phyloP scores from a whole-genome alignment of 2,329 filamentous ascomycete species.

The Arthrobotrys entomopaga region DNA sequence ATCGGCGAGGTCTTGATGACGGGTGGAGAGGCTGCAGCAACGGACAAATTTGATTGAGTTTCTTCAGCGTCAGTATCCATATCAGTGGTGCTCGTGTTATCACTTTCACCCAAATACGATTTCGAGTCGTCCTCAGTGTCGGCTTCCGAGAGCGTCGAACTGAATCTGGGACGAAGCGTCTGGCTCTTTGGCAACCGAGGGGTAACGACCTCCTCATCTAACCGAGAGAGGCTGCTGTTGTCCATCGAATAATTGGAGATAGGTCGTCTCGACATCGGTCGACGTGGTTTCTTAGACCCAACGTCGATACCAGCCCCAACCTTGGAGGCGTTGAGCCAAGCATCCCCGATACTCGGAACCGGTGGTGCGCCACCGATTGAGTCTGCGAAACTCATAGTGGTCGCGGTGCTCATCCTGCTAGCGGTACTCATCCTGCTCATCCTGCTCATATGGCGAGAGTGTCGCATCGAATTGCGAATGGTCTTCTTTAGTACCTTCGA shows the following conservation, averaged over 20 bases:
- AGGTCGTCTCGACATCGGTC: conserved; percentile 45
- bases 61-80: conserved; percentile 51
- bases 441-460: conserved; percentile 74
- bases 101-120: conserved; percentile 43
- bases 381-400: conserved; percentile 90
- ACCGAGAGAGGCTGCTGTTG: conserved; percentile 28
- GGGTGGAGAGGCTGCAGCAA: conserved; percentile 11
- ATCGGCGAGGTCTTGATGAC: conserved; percentile 45
- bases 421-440: conserved; percentile 86
- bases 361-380: conserved; percentile 92
- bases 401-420: conserved; percentile 92
- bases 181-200: conserved; percentile 47
- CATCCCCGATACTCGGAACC: conserved; percentile 93
- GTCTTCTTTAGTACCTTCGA: conserved; percentile 95
- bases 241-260: conserved; percentile 45
- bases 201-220: conserved; percentile 51
- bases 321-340: conserved; percentile 74
- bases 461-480: conserved; percentile 87
- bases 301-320: conserved; percentile 42
- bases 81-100: conserved; percentile 50
- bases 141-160: conserved; percentile 47
- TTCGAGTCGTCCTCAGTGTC: conserved; percentile 51
- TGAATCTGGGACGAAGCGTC: conserved; percentile 45
- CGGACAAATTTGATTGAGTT: conserved; percentile 1
- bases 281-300: conserved; percentile 38